Base-by-base conservation (phyloP, 169 alveolate species). In the Plasmodium vivax region DNA sequence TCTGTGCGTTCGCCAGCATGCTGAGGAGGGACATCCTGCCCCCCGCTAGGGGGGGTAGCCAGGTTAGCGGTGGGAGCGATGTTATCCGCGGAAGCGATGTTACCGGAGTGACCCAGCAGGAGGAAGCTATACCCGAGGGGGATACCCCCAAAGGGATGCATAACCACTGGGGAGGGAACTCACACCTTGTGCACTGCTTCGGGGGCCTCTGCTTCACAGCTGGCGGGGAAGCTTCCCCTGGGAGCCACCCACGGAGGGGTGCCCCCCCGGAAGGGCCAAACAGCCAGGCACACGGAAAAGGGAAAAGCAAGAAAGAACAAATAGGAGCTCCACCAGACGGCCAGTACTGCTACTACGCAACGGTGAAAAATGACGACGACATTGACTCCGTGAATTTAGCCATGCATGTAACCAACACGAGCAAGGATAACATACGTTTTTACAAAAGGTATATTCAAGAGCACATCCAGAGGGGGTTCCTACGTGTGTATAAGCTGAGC, bases 371-470 rank as follows among this genome's bases (percentile, higher is more conserved):
- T 19, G 93, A 75, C 16, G n/a, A 51, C 7, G 93, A 85, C 74
- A 5, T 56, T 9, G 93, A 85, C n/a, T 85, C 82, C 16, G 85
- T 75, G 27, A 85, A 85, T 32, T 23, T 85, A 32, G 83, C 93
- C 4, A 9, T 85, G 41, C 34, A 75, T 54, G 30, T 85, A 14
- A 43, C 36, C 16, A 38, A 73, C 19, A 77, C 54, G 23, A 51
- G 62, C 47, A n/a, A 43, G 19, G 85, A 85, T 3, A 85, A 85
- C 30, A 74, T 85, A 43, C 12, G 12, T 32, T 85, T 85, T 75
- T 74, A 85, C 45, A 85, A 75, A 85, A 36, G 54, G 54, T 85
- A 85, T n/a, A 85, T 85, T 38, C 68, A 32, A 85, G 93, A 85
- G n/a, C 93, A 85, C 71, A 85, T 85, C 62, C 45, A 77, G 14